A percentile compares a stretch with the other conserved stretches of the same genome.
Evolutionary conservation across 2,329 filamentous ascomycete genomes (phyloP).

Genomic region (Plenodomus tracheiphilus): DNA sequence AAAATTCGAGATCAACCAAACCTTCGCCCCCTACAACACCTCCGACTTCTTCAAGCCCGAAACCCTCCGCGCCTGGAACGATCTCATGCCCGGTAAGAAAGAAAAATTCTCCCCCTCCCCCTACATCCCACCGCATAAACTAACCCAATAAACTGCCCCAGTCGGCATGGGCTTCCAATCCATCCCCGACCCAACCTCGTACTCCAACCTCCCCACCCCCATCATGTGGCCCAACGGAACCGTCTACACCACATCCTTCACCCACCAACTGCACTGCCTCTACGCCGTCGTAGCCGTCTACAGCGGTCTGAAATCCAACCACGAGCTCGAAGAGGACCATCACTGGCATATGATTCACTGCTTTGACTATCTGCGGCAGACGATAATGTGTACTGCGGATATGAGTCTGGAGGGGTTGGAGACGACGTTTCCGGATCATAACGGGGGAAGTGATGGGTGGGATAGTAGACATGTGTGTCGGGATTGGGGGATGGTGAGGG

Average conservation of each 20-base stretch:
- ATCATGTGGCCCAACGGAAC: constrained; percentile 39
- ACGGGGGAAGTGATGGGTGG: constrained; percentile 42
- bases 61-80: constrained; percentile 38
- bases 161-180: constrained; percentile 42
- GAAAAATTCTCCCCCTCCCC: background rate
- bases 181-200: constrained; percentile 30
- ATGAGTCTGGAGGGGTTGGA: constrained; percentile 37
- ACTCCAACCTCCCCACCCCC: constrained; percentile 39
- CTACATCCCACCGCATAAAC: background rate
- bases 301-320: constrained; percentile 28
- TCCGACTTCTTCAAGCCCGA: constrained; percentile 42
- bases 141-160: constrained; percentile 1
- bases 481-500: constrained; percentile 18
- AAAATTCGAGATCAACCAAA: constrained; percentile 40
- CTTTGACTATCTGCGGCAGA: constrained; percentile 43
- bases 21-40: constrained; percentile 40
- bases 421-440: constrained; percentile 41
- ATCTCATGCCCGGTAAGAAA: constrained; percentile 31
- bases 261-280: constrained; percentile 40
- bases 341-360: constrained; percentile 46
- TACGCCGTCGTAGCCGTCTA: constrained; percentile 41
- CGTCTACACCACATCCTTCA: constrained; percentile 42
- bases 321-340: constrained; percentile 36
- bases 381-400: constrained; percentile 39
- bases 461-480: constrained; percentile 38